These are phyloP conservation scores for Piper betle DNA, from an alignment of 164 flowering plant genomes.

Conservation along the genomic window DNA sequence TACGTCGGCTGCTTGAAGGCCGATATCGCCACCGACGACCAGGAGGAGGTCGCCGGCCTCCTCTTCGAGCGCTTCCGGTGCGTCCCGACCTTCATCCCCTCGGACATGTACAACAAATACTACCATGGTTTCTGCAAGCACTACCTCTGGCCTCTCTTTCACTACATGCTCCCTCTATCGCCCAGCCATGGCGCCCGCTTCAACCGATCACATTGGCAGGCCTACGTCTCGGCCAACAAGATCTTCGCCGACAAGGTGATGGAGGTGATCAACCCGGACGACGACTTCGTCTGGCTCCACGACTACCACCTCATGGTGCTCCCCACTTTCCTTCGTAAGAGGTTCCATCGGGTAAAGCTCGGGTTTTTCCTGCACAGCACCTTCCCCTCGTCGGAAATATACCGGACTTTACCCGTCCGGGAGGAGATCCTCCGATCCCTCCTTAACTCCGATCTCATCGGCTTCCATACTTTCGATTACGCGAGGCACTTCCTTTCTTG, in stretches of 20 bases:
- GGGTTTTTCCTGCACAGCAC: slow-evolving; percentile 14
- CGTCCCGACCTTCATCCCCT: slow-evolving; percentile 20
- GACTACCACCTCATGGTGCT: slow-evolving; percentile 13
- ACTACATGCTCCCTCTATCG: slow-evolving; percentile 11
- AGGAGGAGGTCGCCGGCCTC: slow-evolving; percentile 20
- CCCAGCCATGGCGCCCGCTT: slow-evolving; percentile 7
- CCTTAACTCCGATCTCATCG: slow-evolving; percentile 11
- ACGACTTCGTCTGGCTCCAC: slow-evolving; percentile 12
- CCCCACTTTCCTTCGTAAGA: slow-evolving; percentile 10
- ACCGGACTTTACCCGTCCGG: slow-evolving; percentile 11
- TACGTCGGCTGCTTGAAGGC: slow-evolving; percentile 8
- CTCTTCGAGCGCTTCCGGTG: slow-evolving; percentile 30
- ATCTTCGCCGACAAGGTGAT: slow-evolving; percentile 11
- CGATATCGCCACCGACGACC: slow-evolving; percentile 11
- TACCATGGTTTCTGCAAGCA: slow-evolving; percentile 17
- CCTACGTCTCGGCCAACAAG: slow-evolving; percentile 14
- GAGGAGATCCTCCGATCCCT: slow-evolving; percentile 12
- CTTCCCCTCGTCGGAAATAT: slow-evolving; percentile 13
- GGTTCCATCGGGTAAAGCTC: slow-evolving; percentile 8
- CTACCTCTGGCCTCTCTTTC: slow-evolving; percentile 14
- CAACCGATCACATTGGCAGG: slow-evolving; percentile 10
- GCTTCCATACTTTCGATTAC: slow-evolving; percentile 14
- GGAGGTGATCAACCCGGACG: slow-evolving; percentile 15
- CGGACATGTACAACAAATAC: slow-evolving; percentile 5
- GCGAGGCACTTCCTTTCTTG: slow-evolving; percentile 13